phyloP scores from a whole-genome alignment of 2,329 filamentous ascomycete species.

The Orbilia brochopaga region DNA sequence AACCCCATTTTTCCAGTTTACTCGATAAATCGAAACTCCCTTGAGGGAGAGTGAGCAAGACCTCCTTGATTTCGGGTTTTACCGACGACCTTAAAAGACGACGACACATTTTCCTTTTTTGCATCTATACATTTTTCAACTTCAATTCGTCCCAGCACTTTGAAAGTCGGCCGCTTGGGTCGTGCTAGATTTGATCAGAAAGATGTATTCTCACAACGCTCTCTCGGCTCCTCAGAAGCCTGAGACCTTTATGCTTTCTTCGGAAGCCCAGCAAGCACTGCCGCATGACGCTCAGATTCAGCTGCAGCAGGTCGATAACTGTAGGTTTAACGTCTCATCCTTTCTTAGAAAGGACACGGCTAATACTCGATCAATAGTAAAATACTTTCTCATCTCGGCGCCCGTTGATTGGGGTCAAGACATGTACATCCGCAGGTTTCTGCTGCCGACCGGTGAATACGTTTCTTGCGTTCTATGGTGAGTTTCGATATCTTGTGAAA shows the following conservation, averaged over 20 bases:
- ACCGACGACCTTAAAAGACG: slow-evolving; percentile 39
- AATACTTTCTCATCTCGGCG: slow-evolving; percentile 99
- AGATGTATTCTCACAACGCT: slow-evolving; percentile 82
- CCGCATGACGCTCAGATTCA: slow-evolving; percentile 97
- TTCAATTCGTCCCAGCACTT: slow-evolving; percentile 28
- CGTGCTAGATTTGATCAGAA: slow-evolving; percentile 50
- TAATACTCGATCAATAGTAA: slow-evolving; percentile 67
- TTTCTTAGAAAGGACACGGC: not conserved
- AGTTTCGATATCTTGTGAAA: slow-evolving; percentile 53
- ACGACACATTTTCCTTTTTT: slow-evolving; percentile 22
- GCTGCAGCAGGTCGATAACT: slow-evolving; percentile 95
- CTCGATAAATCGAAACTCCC: slow-evolving; percentile 28
- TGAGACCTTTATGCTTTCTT: slow-evolving; percentile 98
- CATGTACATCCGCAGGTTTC: slow-evolving; percentile 93
- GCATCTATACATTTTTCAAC: slow-evolving; percentile 20
- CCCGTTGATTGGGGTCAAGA: slow-evolving; percentile 97
- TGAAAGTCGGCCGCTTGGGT: slow-evolving; percentile 46
- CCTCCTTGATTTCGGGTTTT: slow-evolving; percentile 48
- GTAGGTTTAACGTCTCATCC: slow-evolving; percentile 65
- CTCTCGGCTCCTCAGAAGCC: slow-evolving; percentile 94
- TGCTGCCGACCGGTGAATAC: slow-evolving; percentile 96
- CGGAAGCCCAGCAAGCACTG: slow-evolving; percentile 92
- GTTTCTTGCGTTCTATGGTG: slow-evolving; percentile 96
- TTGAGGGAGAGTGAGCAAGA: slow-evolving; percentile 49
- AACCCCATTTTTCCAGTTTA: slow-evolving; percentile 5